Evolutionary conservation across 1,284 basidiomycete genomes (phyloP).

Genomic region (Tranzscheliella williamsii): DNA sequence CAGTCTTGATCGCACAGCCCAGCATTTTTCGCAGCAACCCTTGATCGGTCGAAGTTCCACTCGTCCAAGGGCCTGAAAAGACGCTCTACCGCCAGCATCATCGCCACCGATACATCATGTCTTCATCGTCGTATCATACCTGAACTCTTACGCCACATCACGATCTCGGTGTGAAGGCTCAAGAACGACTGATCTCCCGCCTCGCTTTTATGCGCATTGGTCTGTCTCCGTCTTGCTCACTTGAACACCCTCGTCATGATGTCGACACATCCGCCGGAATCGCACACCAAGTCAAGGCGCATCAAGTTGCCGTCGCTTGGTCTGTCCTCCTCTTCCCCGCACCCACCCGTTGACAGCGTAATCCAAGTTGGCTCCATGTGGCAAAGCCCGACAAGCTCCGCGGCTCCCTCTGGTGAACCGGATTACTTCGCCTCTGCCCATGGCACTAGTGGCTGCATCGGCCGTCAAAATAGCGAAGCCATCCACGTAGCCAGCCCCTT

Average conservation of each 20-base stretch:
- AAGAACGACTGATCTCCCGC: no score
- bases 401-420: conserved; percentile 2
- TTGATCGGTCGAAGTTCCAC: no score
- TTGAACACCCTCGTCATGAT: conserved; percentile 4
- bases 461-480: neutral
- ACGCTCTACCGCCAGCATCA: no score
- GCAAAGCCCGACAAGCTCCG: conserved; percentile 1
- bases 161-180: no score
- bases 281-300: conserved; percentile 15
- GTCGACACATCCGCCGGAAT: conserved; percentile 23
- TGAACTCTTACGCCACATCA: no score
- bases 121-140: no score
- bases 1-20: no score
- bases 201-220: neutral
- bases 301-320: conserved; percentile 20
- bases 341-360: neutral
- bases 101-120: no score
- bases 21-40: no score
- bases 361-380: no score
- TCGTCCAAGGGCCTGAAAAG: no score
- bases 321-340: conserved; percentile 9
- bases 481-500: conserved; percentile 35
- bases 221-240: neutral
- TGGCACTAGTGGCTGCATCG: conserved; percentile 4
- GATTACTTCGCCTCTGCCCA: conserved; percentile 40